Conservation (phyloP, 2,329 filamentous ascomycete genomes). For the Apiospora marii region DNA sequence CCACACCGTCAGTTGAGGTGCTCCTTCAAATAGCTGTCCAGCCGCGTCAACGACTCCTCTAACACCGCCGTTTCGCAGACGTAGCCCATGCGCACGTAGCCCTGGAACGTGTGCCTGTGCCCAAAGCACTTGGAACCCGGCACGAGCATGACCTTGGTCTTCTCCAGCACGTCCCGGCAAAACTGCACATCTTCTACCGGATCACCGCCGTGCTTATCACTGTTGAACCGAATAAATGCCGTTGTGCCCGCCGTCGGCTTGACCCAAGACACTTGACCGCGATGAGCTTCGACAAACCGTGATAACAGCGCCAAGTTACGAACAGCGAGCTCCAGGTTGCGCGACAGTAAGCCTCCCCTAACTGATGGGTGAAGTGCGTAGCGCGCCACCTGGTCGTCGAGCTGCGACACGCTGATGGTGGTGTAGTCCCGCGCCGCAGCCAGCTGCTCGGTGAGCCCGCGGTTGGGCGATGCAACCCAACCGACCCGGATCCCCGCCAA, state of each 20-base stretch:
- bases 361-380: conserved; percentile 70
- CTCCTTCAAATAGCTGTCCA: conserved; percentile 51
- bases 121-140: conserved; percentile 81
- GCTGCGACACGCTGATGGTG: conserved; percentile 82
- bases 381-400: conserved; percentile 81
- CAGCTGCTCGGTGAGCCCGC: conserved; percentile 67
- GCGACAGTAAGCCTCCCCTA: conserved; percentile 52
- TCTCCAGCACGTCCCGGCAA: conserved; percentile 71
- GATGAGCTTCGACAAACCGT: conserved; percentile 66
- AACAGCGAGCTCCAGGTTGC: conserved; percentile 68
- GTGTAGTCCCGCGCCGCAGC: conserved; percentile 80
- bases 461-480: conserved; percentile 78
- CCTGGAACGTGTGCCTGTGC: conserved; percentile 68
- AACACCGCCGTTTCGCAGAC: conserved; percentile 76
- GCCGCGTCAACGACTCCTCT: conserved; percentile 65
- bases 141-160: conserved; percentile 76
- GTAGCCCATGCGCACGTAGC: conserved; percentile 81
- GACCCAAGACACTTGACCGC: conserved; percentile 64
- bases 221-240: conserved; percentile 73
- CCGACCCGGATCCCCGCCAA: conserved; percentile 83
- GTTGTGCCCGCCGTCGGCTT: conserved; percentile 83
- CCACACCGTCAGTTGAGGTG: conserved; percentile 33
- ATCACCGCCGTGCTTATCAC: conserved; percentile 57
- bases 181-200: conserved; percentile 77
- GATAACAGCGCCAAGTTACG: conserved; percentile 69